Evolutionary conservation across 1,139 yeast genomes (phyloP), one percentile per base, ranked within the genome.

Genomic region (Taiozyma sp.): DNA sequence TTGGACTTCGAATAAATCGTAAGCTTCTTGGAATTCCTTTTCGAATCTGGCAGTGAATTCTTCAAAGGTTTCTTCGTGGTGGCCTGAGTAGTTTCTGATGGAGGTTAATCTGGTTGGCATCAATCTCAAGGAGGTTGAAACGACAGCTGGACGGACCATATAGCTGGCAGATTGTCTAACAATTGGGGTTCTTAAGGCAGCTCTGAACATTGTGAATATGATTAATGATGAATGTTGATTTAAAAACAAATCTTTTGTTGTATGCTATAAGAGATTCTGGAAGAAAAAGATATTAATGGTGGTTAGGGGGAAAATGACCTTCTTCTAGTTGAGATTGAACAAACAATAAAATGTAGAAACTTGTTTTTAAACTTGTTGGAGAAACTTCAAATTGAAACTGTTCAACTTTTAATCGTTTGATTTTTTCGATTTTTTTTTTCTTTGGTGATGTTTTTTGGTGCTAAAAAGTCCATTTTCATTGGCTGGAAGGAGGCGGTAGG

Each of bases 1-100:
- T 76, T 90, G 97, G 56, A 93, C 98, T 79, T 93, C 99, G 66
- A 93, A 93, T 65, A 93, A 81, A 73, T 93, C 99, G 75, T 93
- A 93, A 51, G 99, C 99, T 70, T 89, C 95, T 65, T 93, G 97
- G 67, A 93, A 93, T 71, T 93, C 98, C 77, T 90, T 88, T 78
- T 90, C 97, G 77, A 87, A 93, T 79, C 87, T 81, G 36, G 55
- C 82, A 56, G 97, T 90, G 79, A 91, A 91, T 75, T 92, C 97
- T 74, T 91, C 97, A 63, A 89, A 91, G 54, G 96, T 83, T 76
- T 92, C 97, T 70, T 88, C 96, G 58, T 79, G 84, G 56, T 76
- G 85, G 54, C 74, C 78, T 54, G 96, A 84, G 79, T 86, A 89
- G 65, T 74, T 74, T 78, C 96, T 84, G 57, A 78, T 68, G 46